Base-by-base conservation (phyloP, 805 yeast genomes). In the Schizosaccharomyces octosporus region DNA sequence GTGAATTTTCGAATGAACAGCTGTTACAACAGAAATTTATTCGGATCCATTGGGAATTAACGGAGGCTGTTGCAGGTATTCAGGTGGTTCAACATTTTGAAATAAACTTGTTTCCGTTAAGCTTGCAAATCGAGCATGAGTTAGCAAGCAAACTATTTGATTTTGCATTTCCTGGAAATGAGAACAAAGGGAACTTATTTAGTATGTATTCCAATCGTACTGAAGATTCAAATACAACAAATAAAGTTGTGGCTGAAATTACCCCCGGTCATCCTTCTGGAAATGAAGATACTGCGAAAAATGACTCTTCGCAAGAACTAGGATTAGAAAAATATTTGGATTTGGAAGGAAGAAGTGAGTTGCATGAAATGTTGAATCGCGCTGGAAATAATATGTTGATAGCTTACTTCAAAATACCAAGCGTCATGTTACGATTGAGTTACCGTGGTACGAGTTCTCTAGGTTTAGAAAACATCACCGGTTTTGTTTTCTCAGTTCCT, bases 51-150 rank as follows among this genome's bases (percentile, higher is more conserved):
- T 89, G 97, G 97, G 78, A 80, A n/a, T 79, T 85, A 82, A 79
- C 84, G 61, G 80, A 79, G 62, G 87, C 95, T 0, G 84, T 90
- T 62, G 97, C 96, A 41, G 97, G 97, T 11, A 87, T 89, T 60
- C 79, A 85, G n/a, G 82, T 89, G 29, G 75, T 89, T 72, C 81
- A 81, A 63, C 73, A 77, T 60, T 82, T 87, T 29, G 79, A 79
- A 45, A 74, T 86, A 21, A 70, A 72, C 1, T 69, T 87, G 19
- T 76, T 78, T 61, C 95, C 95, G 0, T 66, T 89, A 64, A 80
- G 79, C 63, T 66, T 90, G 2, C 84, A 83, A 64, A 69, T 90
- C 48, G 97, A 89, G 64, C 85, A 84, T 64, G 74, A 72, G 1
- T 80, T 89, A 0, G 83, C 88, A 0, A 78, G 77, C 48, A 78